Percentiles rank a stretch among this genome's conserved stretches.
These are phyloP conservation scores for Coniochaeta sp. DNA, from an alignment of 2,329 filamentous ascomycete genomes.

Conservation along the genomic window DNA sequence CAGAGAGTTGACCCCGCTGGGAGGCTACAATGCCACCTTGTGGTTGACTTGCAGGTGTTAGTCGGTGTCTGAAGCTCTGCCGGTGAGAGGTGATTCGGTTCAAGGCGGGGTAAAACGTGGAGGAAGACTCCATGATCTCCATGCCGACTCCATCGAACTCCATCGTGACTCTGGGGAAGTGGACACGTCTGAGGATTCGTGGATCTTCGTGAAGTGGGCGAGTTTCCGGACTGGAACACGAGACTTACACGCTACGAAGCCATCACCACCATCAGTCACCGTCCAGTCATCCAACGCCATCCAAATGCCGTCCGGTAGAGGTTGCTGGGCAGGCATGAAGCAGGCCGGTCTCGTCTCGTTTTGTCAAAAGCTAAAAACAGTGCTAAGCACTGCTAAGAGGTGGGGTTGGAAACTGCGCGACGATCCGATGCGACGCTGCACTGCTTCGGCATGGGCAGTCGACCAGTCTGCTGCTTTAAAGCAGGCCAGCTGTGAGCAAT, in stretches of 20 bases:
- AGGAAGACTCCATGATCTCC: too few relatives aligned
- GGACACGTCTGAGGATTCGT: background rate
- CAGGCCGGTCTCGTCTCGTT: too few relatives aligned
- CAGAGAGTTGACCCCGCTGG: background rate
- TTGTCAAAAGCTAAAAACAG: too few relatives aligned
- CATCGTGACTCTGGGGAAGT: slow-evolving; percentile 1
- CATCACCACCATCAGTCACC: too few relatives aligned
- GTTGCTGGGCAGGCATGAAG: background rate
- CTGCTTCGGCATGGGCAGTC: background rate
- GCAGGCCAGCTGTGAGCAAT: background rate
- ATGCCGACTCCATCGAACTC: too few relatives aligned
- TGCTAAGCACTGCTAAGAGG: background rate
- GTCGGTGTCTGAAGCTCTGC: background rate
- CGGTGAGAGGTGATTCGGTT: background rate
- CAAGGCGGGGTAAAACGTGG: background rate
- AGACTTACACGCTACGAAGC: too few relatives aligned
- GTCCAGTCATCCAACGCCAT: background rate
- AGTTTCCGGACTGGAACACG: too few relatives aligned
- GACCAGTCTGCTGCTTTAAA: background rate
- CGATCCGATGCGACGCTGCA: background rate
- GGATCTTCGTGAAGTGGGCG: background rate
- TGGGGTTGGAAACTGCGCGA: background rate
- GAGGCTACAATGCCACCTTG: background rate
- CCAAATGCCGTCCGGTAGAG: background rate
- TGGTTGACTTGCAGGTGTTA: background rate